These are phyloP conservation scores for Botryotinia convoluta DNA, from an alignment of 2,329 filamentous ascomycete species.

Conservation along the genomic window DNA sequence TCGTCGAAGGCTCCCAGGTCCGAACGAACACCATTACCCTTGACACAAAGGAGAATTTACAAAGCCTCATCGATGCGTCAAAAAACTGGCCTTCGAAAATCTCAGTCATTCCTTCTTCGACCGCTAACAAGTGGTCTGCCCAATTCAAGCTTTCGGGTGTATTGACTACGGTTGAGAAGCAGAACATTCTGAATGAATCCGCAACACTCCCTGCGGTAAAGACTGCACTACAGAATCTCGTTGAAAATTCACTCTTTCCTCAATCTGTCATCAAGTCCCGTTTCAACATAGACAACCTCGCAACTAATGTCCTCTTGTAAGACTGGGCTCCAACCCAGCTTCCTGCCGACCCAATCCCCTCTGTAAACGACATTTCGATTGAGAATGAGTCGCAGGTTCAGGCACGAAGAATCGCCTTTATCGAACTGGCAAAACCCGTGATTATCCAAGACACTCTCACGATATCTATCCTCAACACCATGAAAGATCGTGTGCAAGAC, in stretches of 20 bases:
- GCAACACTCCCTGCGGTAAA: not conserved
- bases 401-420: not conserved
- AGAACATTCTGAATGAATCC: not conserved
- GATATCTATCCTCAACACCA: not conserved
- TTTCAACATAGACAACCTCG: not conserved
- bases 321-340: not conserved
- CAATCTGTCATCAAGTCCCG: not conserved
- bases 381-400: not conserved
- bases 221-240: not conserved
- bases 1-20: not conserved
- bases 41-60: not conserved
- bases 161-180: not conserved
- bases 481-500: not conserved
- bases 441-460: not conserved
- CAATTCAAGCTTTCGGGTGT: not conserved
- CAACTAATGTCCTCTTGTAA: not conserved
- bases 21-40: not conserved
- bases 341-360: accelerated
- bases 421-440: not conserved
- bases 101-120: not conserved
- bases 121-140: not conserved
- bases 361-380: not conserved
- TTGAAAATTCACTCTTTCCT: not conserved
- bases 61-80: not conserved
- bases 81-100: not conserved